phyloP scores from a whole-genome alignment of 495 filamentous ascomycete species.

The Bacidia gigantensis region DNA sequence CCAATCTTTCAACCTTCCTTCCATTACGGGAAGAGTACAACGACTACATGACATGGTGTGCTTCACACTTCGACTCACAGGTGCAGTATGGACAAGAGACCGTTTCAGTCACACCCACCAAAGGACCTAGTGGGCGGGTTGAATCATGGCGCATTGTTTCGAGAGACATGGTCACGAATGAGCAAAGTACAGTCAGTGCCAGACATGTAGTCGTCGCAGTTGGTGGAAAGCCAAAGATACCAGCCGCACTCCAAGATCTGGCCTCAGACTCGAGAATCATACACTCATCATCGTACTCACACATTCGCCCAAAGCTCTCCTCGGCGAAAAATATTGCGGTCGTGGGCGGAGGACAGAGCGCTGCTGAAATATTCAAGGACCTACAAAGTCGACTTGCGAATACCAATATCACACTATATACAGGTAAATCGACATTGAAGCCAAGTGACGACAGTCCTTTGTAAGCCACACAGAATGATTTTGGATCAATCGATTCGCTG shows the following conservation, averaged over 20 bases:
- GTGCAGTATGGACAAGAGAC: slow-evolving; percentile 73
- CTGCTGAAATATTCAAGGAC: slow-evolving; percentile 90
- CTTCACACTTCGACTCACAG: slow-evolving; percentile 59
- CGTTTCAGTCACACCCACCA: slow-evolving; percentile 40
- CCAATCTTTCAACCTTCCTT: slow-evolving; percentile 77
- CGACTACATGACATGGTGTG: slow-evolving; percentile 91
- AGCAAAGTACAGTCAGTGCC: slow-evolving; percentile 41
- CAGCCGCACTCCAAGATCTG: slow-evolving; percentile 41
- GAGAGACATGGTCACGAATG: slow-evolving; percentile 36
- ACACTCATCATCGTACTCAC: slow-evolving; percentile 82
- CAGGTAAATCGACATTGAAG: slow-evolving; percentile 63
- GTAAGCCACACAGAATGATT: no score
- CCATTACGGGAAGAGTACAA: slow-evolving; percentile 82
- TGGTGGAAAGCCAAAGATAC: slow-evolving; percentile 70
- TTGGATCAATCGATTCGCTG: no score
- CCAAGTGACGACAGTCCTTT: slow-evolving; percentile 95
- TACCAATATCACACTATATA: slow-evolving; percentile 59
- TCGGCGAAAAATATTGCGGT: slow-evolving; percentile 52
- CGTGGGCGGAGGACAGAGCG: slow-evolving; percentile 79
- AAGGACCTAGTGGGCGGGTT: slow-evolving; percentile 27
- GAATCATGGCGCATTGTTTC: slow-evolving; percentile 43
- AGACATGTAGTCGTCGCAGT: slow-evolving; percentile 77
- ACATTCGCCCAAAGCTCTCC: slow-evolving; percentile 44
- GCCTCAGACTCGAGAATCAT: slow-evolving; percentile 50
- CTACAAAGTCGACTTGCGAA: slow-evolving; percentile 71